Evolutionary conservation across 2,329 filamentous ascomycete species (phyloP).

Genomic region (Fusarium secorum): DNA sequence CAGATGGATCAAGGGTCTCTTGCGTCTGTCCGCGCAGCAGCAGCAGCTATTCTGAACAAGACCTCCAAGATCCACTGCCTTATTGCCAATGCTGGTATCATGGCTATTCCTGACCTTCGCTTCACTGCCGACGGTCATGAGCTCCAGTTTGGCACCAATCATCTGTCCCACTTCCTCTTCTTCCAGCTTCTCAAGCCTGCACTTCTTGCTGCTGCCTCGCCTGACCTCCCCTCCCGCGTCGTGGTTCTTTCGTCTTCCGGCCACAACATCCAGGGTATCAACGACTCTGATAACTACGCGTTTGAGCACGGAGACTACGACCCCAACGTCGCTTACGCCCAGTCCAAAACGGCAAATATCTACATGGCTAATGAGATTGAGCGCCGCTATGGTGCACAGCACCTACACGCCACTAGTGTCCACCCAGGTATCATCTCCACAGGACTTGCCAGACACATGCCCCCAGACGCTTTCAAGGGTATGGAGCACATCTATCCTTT

Average conservation of each 20-base stretch:
- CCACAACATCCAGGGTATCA: conserved; percentile 42
- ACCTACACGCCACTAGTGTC: conserved; percentile 27
- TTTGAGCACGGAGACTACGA: conserved; percentile 19
- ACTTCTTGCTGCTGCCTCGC: conserved; percentile 50
- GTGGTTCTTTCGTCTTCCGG: conserved; percentile 54
- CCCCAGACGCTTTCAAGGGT: not conserved
- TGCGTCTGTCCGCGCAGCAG: conserved; percentile 32
- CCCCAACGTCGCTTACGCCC: conserved; percentile 17
- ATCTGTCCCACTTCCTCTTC: conserved; percentile 41
- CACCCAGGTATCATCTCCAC: conserved; percentile 14
- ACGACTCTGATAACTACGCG: conserved; percentile 20
- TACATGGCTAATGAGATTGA: conserved; percentile 40
- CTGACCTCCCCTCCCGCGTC: conserved; percentile 54
- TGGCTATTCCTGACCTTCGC: conserved; percentile 24
- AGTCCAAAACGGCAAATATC: conserved; percentile 34
- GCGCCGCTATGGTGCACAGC: conserved; percentile 11
- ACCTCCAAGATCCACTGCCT: conserved; percentile 30
- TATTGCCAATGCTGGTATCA: conserved; percentile 37
- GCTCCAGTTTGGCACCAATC: conserved; percentile 41
- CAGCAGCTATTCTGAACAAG: conserved; percentile 18
- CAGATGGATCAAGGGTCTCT: conserved; percentile 37
- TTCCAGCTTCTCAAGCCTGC: conserved; percentile 52
- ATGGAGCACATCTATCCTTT: not conserved
- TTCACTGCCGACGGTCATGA: conserved; percentile 37
- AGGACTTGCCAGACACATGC: not conserved